These are phyloP conservation scores for Clonostachys byssicola DNA, from an alignment of 2,329 filamentous ascomycete genomes.

Conservation along the genomic window DNA sequence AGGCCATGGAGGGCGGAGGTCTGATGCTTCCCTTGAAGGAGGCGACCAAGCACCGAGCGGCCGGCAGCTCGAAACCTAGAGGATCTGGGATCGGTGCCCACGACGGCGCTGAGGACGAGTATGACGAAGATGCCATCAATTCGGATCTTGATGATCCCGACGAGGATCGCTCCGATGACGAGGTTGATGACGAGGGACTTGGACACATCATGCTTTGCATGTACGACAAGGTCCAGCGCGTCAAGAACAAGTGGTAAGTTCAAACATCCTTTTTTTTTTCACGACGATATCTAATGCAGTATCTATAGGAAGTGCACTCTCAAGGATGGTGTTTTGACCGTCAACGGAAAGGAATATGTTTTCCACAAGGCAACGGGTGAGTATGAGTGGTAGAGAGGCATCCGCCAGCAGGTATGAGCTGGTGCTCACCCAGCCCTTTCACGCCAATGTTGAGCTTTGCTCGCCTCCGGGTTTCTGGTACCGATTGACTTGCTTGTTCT, in stretches of 20 bases:
- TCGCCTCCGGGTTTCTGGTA: too few relatives aligned
- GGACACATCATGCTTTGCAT: conserved; percentile 97
- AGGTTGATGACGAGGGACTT: conserved; percentile 80
- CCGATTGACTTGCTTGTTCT: too few relatives aligned
- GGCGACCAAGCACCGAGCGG: conserved; percentile 22
- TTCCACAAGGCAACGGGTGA: conserved; percentile 98
- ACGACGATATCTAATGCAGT: conserved; percentile 8
- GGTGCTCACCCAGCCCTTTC: too few relatives aligned
- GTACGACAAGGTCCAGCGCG: conserved; percentile 97
- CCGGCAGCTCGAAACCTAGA: not conserved
- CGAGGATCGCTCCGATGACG: conserved; percentile 77
- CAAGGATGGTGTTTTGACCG: conserved; percentile 92
- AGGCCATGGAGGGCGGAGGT: conserved; percentile 68
- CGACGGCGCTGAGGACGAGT: conserved; percentile 54
- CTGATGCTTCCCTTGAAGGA: conserved; percentile 70
- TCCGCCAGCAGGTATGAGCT: not conserved
- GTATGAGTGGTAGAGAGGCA: conserved; percentile 81
- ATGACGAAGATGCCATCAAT: conserved; percentile 95
- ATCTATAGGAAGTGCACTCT: conserved; percentile 84
- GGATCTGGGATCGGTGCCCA: conserved; percentile 62
- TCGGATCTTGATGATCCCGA: conserved; percentile 96
- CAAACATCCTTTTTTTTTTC: too few relatives aligned
- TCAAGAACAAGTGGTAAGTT: conserved; percentile 92
- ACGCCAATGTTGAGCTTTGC: too few relatives aligned
- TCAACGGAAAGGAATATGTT: conserved; percentile 92